A percentile compares a stretch with the other conserved stretches of the same genome.
Conservation (phyloP, 2,329 filamentous ascomycete species). For the Tetracladium maxilliforme region DNA sequence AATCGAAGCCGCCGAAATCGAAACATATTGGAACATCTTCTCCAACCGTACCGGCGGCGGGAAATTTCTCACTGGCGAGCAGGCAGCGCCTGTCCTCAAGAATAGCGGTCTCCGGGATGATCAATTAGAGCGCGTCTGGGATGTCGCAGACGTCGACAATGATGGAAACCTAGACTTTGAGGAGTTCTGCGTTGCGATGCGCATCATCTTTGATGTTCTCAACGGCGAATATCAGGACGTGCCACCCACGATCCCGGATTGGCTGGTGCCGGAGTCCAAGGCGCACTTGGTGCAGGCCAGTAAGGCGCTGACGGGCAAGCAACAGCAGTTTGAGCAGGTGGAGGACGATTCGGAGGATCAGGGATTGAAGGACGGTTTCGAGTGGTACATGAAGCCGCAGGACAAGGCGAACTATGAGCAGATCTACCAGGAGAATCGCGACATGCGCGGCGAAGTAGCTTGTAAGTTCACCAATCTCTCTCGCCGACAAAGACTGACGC, state of each 20-base stretch:
- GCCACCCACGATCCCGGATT: conserved; percentile 76
- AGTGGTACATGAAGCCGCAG: conserved; percentile 95
- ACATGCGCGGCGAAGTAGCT: conserved; percentile 70
- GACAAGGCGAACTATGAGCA: conserved; percentile 94
- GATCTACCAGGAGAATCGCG: conserved; percentile 87
- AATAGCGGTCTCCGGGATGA: conserved; percentile 59
- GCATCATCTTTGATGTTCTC: conserved; percentile 90
- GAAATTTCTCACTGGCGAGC: conserved; percentile 49
- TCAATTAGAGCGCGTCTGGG: conserved; percentile 96
- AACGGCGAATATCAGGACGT: conserved; percentile 91
- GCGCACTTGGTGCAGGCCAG: conserved; percentile 77
- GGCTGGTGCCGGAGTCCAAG: conserved; percentile 93
- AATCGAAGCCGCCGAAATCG: conserved; percentile 63
- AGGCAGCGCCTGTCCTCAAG: conserved; percentile 58
- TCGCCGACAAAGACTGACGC: neutral
- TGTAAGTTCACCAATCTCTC: conserved; percentile 34
- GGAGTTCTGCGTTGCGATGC: conserved; percentile 98
- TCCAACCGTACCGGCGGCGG: conserved; percentile 49
- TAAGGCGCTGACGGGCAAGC: conserved; percentile 63
- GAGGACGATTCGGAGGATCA: conserved; percentile 71
- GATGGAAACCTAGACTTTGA: conserved; percentile 98
- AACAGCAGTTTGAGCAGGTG: conserved; percentile 71
- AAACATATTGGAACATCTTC: conserved; percentile 73
- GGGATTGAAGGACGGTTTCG: conserved; percentile 88
- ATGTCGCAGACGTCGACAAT: conserved; percentile 90